Conservation (phyloP, 1,139 yeast species). For the Zygoascus hellenicus region DNA sequence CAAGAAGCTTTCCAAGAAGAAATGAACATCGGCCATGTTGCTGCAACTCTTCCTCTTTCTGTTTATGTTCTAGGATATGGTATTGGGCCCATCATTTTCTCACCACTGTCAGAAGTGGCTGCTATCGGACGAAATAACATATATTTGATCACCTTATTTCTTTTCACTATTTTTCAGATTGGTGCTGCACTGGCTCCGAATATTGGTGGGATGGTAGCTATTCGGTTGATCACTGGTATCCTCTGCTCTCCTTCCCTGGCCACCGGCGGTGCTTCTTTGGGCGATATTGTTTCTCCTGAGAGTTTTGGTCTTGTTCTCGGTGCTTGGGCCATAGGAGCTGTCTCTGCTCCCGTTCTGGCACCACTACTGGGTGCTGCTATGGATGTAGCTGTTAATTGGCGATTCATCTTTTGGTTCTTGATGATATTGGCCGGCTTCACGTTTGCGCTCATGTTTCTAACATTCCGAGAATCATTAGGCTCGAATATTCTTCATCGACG, state of each 20-base stretch:
- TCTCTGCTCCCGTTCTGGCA: conserved; percentile 58
- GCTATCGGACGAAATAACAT: conserved; percentile 49
- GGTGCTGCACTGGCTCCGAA: conserved; percentile 43
- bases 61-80: conserved; percentile 56
- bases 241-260: conserved; percentile 82
- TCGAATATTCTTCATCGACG: conserved; percentile 43
- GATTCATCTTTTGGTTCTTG: conserved; percentile 45
- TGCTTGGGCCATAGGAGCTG: conserved; percentile 49
- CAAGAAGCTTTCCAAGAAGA: conserved; percentile 39
- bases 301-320: conserved; percentile 31
- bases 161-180: conserved; percentile 53
- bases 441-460: conserved; percentile 33
- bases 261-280: conserved; percentile 80
- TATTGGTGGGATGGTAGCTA: conserved; percentile 45
- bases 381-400: conserved; percentile 33
- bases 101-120: conserved; percentile 51
- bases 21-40: conserved; percentile 39
- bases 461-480: conserved; percentile 49
- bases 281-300: conserved; percentile 42
- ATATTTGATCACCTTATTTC: conserved; percentile 47
- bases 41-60: conserved; percentile 47
- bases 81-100: conserved; percentile 49
- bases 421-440: conserved; percentile 37
- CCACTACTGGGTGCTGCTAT: conserved; percentile 62
- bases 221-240: conserved; percentile 75